These are phyloP conservation scores for Chlamydomonas reinhardtii DNA, from an alignment of 163 green algal genomes.

Conservation along the genomic window DNA sequence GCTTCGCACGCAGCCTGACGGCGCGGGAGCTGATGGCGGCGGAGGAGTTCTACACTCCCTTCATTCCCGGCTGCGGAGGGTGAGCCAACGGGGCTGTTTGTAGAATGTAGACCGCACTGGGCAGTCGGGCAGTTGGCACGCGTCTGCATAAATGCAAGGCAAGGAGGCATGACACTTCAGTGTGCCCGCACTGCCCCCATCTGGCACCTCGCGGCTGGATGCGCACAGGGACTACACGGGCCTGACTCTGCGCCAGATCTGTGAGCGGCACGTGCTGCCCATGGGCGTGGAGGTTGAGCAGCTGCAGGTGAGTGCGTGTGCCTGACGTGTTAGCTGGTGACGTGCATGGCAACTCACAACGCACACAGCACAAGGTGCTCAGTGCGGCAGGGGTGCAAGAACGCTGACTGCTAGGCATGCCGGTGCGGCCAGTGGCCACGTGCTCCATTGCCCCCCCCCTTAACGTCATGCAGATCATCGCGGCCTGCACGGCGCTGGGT, in stretches of 20 bases:
- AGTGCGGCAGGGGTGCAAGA: too few species aligned
- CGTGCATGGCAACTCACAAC: too few species aligned
- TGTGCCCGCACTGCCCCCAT: too few species aligned
- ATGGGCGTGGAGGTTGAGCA: constrained; percentile 93
- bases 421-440: too few species aligned
- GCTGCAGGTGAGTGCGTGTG: constrained; percentile 74
- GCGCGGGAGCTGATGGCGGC: constrained; percentile 29
- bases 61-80: constrained; percentile 44
- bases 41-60: constrained; percentile 45
- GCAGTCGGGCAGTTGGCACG: too few species aligned
- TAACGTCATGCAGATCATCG: constrained; percentile 37
- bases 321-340: too few species aligned
- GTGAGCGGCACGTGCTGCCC: constrained; percentile 77
- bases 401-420: too few species aligned
- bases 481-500: constrained; percentile 25
- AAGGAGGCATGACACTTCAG: too few species aligned
- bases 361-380: background rate
- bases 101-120: background rate
- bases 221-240: constrained; percentile 51
- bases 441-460: too few species aligned
- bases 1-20: constrained; percentile 35
- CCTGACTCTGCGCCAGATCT: constrained; percentile 77
- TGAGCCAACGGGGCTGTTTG: background rate
- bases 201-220: too few species aligned
- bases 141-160: too few species aligned